phyloP scores from a whole-genome alignment of 768 basidiomycete genomes.

The Panaeolus papilionaceus region DNA sequence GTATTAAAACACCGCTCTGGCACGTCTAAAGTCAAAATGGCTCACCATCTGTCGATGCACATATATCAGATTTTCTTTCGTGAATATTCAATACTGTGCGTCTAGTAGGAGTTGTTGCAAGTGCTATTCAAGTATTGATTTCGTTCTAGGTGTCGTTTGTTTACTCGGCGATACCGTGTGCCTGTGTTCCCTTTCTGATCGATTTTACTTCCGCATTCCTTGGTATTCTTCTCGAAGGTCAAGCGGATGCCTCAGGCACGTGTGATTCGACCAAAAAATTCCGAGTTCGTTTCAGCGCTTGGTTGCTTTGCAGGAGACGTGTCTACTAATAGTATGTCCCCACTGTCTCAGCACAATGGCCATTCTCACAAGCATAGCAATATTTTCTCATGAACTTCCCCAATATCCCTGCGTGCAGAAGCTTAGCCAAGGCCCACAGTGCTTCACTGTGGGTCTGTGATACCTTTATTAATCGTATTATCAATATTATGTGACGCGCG shows the following conservation, averaged over 20 bases:
- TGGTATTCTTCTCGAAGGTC: slow-evolving; percentile 1
- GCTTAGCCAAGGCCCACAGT: background rate
- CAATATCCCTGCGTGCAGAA: background rate
- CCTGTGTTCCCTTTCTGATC: background rate
- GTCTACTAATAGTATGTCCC: background rate
- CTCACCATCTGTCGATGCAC: background rate
- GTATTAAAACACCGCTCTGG: slow-evolving; percentile 3
- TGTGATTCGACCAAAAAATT: background rate
- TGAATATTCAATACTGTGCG: too few relatives aligned
- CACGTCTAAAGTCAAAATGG: slow-evolving; percentile 2
- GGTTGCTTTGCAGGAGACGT: background rate
- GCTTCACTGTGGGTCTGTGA: background rate
- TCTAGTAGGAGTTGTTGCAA: too few relatives aligned
- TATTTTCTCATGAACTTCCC: too few relatives aligned
- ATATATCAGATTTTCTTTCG: too few relatives aligned
- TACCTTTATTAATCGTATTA: background rate
- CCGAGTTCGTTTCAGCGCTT: background rate
- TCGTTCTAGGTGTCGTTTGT: too few relatives aligned
- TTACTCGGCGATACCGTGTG: background rate
- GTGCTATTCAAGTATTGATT: too few relatives aligned
- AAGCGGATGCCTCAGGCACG: background rate
- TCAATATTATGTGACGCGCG: background rate
- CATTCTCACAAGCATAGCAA: too few relatives aligned
- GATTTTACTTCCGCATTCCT: slow-evolving; percentile 9
- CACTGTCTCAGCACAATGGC: too few relatives aligned